Evolutionary conservation across 441 rosid species (phyloP).

Genomic region (Arabidopsis lyrata): DNA sequence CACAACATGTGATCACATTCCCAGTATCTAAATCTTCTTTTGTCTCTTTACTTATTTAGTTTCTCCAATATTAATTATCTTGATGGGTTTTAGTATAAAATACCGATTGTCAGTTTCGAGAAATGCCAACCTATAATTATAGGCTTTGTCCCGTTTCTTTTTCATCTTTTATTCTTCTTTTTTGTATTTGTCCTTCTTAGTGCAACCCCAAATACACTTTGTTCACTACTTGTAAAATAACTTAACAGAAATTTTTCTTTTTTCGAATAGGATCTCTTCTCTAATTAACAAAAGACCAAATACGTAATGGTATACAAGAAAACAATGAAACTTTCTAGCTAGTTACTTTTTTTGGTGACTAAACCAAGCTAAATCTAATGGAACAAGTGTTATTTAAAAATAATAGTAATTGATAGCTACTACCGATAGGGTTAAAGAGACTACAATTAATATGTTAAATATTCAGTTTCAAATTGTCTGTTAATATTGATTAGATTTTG

Average conservation of each 20-base stretch:
- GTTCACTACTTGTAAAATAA: not conserved
- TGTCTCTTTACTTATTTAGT: not conserved
- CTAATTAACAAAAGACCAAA: not conserved
- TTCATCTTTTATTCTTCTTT: not conserved
- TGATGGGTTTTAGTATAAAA: slow-evolving; percentile 1
- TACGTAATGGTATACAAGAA: not conserved
- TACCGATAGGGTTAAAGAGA: no score
- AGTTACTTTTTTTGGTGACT: no score
- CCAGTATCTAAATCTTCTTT: not conserved
- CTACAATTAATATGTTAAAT: no score
- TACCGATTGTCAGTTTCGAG: not conserved
- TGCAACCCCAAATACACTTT: not conserved
- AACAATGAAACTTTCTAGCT: not conserved
- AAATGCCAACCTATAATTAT: not conserved
- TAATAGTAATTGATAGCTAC: no score
- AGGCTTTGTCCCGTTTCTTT: not conserved
- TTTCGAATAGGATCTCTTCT: not conserved
- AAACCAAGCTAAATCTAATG: no score
- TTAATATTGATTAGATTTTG: no score
- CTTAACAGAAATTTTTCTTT: not conserved
- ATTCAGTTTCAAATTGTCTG: no score
- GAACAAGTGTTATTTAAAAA: no score
- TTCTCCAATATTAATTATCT: not conserved
- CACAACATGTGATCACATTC: slow-evolving; percentile 2
- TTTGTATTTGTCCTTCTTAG: not conserved